These are phyloP conservation scores for Juglanconis juglandina DNA, from an alignment of 2,329 filamentous ascomycete species.

Conservation along the genomic window DNA sequence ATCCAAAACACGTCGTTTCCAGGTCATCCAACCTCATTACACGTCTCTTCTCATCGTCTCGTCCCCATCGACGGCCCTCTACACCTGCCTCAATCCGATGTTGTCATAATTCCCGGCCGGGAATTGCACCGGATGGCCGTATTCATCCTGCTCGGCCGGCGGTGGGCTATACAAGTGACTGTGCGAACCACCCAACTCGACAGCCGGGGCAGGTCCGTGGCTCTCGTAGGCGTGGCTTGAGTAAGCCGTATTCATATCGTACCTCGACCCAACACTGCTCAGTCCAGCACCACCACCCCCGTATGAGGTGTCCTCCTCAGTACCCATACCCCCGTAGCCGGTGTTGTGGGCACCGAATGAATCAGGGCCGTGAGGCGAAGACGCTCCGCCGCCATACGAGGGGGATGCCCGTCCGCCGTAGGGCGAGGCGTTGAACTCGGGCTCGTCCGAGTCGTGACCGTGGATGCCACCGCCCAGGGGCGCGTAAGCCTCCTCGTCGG, in stretches of 20 bases:
- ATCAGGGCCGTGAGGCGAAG: conserved; percentile 24
- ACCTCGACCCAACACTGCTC: background rate
- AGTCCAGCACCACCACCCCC: background rate
- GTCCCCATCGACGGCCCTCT: conserved; percentile 20
- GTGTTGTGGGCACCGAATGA: conserved; percentile 18
- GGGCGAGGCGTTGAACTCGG: conserved; percentile 18
- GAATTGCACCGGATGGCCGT: conserved; percentile 49
- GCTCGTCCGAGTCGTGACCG: conserved; percentile 43
- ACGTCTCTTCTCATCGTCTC: background rate
- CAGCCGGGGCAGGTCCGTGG: background rate
- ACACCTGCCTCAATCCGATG: conserved; percentile 38
- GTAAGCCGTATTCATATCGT: conserved; percentile 14
- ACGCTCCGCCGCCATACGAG: conserved; percentile 5
- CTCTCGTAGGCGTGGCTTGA: conserved; percentile 1
- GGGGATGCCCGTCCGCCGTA: conserved; percentile 17
- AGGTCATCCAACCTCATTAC: conserved; percentile 6
- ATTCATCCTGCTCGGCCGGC: conserved; percentile 40
- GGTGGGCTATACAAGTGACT: conserved; percentile 34
- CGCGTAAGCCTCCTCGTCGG: conserved; percentile 64
- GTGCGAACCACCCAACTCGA: background rate
- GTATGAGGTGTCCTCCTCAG: background rate
- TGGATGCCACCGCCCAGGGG: conserved; percentile 50
- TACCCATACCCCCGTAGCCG: conserved; percentile 18
- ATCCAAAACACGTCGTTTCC: background rate
- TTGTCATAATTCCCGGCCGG: conserved; percentile 50